A percentile compares a stretch with the other conserved stretches of the same genome.
Conservation (phyloP, 2,329 filamentous ascomycete genomes). For the Trichoderma brevicompactum region DNA sequence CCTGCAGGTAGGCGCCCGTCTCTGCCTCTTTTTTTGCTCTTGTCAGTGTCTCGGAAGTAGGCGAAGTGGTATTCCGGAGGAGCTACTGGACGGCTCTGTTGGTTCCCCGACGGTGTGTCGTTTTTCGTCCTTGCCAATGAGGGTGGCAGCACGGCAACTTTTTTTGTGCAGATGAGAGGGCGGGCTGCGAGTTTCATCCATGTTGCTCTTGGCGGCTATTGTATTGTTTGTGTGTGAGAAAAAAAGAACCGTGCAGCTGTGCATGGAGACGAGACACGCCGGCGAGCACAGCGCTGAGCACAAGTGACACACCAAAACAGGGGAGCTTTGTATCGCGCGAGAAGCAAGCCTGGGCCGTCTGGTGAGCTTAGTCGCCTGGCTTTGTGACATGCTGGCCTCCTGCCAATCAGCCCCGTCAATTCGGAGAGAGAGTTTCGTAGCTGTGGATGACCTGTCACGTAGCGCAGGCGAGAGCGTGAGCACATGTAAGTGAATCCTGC, state of each 20-base stretch:
- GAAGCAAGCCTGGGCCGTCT: neutral
- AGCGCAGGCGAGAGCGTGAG: neutral
- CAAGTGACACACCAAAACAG: neutral
- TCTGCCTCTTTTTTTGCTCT: neutral
- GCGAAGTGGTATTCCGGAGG: conserved; percentile 14
- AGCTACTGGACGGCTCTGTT: neutral
- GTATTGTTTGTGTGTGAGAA: neutral
- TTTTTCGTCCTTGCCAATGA: neutral
- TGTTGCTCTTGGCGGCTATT: conserved; percentile 11
- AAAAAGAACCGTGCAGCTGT: neutral
- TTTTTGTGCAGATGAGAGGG: neutral
- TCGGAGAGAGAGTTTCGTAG: neutral
- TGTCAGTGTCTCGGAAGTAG: conserved; percentile 16
- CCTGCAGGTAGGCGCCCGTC: conserved; percentile 19
- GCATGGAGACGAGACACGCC: neutral
- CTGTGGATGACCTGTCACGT: conserved; percentile 2
- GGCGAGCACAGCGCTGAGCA: neutral
- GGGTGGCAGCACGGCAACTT: too few species aligned
- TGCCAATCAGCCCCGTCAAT: conserved; percentile 6
- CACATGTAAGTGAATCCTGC: conserved; percentile 1
- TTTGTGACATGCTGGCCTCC: neutral
- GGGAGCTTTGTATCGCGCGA: conserved; percentile 2
- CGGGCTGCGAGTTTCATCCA: conserved; percentile 3
- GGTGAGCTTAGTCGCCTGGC: neutral
- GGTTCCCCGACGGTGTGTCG: neutral